These are phyloP conservation scores for Candida sakaeoensis DNA, from an alignment of 805 yeast species.

Conservation along the genomic window DNA sequence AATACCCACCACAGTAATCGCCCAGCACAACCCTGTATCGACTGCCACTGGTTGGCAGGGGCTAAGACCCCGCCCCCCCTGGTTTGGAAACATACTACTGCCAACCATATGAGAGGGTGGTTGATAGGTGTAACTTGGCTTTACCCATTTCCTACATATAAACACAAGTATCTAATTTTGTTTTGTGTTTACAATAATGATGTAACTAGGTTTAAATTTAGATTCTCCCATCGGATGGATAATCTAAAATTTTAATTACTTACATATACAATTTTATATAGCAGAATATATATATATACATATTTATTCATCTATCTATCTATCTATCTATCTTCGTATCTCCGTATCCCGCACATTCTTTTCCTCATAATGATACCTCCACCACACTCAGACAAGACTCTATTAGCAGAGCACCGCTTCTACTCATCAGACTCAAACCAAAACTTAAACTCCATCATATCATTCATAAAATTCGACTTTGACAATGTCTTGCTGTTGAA, in stretches of 20 bases:
- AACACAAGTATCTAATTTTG: no score
- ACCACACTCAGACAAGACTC: conserved; percentile 17
- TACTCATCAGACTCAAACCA: conserved; percentile 6
- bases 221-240: background rate
- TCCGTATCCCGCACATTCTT: no score
- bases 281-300: no score
- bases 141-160: background rate
- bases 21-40: no score
- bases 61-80: no score
- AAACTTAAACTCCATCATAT: conserved; percentile 1
- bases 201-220: background rate
- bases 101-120: no score
- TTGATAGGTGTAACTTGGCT: background rate
- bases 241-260: background rate
- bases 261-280: background rate
- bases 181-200: background rate
- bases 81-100: no score
- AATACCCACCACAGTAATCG: no score
- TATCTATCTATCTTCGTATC: no score
- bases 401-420: conserved; percentile 14
- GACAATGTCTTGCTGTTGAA: background rate
- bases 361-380: conserved; percentile 17
- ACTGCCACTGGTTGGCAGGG: no score
- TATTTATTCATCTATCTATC: no score
- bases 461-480: background rate